These are phyloP conservation scores for Yamadazyma spencermartinsiae DNA, from an alignment of 1,139 yeast species.

Conservation along the genomic window DNA sequence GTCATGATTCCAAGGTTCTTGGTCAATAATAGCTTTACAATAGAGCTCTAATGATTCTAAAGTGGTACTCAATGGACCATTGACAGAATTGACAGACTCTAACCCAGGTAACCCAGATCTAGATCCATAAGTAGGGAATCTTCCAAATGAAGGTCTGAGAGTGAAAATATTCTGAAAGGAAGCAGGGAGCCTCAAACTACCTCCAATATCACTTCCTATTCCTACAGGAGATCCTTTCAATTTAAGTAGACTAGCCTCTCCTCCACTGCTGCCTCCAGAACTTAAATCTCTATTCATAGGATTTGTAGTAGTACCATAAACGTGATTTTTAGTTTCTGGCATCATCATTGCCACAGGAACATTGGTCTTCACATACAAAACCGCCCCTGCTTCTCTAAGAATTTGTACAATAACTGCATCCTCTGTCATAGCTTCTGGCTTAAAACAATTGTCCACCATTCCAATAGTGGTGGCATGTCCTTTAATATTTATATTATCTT, in stretches of 20 bases:
- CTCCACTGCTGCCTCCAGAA: constrained; percentile 41
- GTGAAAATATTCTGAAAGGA: constrained; percentile 48
- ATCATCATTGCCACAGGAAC: constrained; percentile 42
- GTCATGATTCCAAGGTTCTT: constrained; percentile 34
- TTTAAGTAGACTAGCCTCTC: constrained; percentile 37
- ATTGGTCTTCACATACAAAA: constrained; percentile 34
- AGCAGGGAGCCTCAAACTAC: constrained; percentile 51
- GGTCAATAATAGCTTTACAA: constrained; percentile 26
- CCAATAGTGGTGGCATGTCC: constrained; percentile 57
- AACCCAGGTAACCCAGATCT: constrained; percentile 60
- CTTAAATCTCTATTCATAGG: constrained; percentile 32
- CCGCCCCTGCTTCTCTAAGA: constrained; percentile 32
- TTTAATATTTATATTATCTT: constrained; percentile 53
- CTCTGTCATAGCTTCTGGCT: constrained; percentile 27
- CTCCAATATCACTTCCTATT: constrained; percentile 60
- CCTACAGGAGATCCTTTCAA: constrained; percentile 49
- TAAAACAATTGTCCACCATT: constrained; percentile 33
- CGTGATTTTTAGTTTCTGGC: constrained; percentile 38
- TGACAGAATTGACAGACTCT: constrained; percentile 36
- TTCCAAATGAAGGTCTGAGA: constrained; percentile 47
- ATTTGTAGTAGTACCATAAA: constrained; percentile 34
- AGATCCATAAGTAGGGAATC: constrained; percentile 51
- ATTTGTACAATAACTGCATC: constrained; percentile 29
- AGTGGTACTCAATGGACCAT: constrained; percentile 33
- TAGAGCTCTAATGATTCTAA: constrained; percentile 29